These are phyloP conservation scores for Globisporangium cystogenes DNA, from an alignment of 352 stramenopile species.

Conservation along the genomic window DNA sequence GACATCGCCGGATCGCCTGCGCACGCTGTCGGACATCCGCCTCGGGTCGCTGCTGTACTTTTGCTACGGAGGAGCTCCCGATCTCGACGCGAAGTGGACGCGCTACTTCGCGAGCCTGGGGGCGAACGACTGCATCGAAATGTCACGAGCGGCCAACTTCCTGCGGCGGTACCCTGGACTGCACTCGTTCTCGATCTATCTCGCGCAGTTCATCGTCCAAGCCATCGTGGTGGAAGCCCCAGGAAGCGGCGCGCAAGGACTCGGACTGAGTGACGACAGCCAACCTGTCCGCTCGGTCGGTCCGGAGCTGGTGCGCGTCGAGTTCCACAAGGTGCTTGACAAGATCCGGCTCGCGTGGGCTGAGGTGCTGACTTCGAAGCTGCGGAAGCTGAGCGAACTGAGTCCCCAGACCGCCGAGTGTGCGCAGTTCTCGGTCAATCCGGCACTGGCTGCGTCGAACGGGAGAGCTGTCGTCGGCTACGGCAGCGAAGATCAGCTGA, in stretches of 20 bases:
- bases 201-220: conserved; percentile 55
- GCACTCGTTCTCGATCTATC: conserved; percentile 27
- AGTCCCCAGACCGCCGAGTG: conserved; percentile 1
- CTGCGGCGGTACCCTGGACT: conserved; percentile 29
- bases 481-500: background rate
- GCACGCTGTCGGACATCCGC: conserved; percentile 34
- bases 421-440: background rate
- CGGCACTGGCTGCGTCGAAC: background rate
- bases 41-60: conserved; percentile 49
- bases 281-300: background rate
- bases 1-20: conserved; percentile 17
- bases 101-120: conserved; percentile 27
- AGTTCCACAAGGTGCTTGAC: conserved; percentile 24
- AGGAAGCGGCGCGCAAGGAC: background rate
- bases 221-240: conserved; percentile 28
- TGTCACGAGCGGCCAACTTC: conserved; percentile 29
- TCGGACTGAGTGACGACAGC: background rate
- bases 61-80: conserved; percentile 48
- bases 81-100: conserved; percentile 40
- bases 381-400: conserved; percentile 13
- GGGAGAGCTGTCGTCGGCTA: background rate
- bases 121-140: conserved; percentile 35
- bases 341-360: conserved; percentile 28
- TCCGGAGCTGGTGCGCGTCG: conserved; percentile 8
- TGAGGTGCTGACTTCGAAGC: conserved; percentile 13